Conservation (phyloP, 805 yeast genomes). For the Lachancea thermotolerans region DNA sequence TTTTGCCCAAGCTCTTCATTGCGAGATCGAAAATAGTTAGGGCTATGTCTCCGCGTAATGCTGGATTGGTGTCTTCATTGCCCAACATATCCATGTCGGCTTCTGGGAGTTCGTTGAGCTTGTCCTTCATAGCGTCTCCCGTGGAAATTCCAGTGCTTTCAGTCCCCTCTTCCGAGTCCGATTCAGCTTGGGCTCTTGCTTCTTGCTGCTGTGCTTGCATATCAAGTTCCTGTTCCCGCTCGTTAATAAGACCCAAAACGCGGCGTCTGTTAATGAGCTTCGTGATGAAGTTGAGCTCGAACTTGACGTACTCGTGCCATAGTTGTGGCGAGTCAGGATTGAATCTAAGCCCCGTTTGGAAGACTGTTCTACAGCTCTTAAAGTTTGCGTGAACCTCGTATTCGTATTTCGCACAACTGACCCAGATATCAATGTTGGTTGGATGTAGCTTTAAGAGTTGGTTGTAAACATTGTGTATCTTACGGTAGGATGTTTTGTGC, state of each 20-base stretch:
- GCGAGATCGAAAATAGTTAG: slow-evolving; percentile 64
- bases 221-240: slow-evolving; percentile 55
- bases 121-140: slow-evolving; percentile 51
- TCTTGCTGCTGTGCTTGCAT: slow-evolving; percentile 33
- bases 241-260: slow-evolving; percentile 71
- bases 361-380: slow-evolving; percentile 76
- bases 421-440: slow-evolving; percentile 85
- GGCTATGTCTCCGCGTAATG: slow-evolving; percentile 66
- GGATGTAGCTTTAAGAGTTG: slow-evolving; percentile 82
- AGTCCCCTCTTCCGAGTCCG: slow-evolving; percentile 31
- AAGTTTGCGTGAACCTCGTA: slow-evolving; percentile 84
- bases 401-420: slow-evolving; percentile 90
- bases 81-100: slow-evolving; percentile 83
- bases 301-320: slow-evolving; percentile 82
- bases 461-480: slow-evolving; percentile 69
- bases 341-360: slow-evolving; percentile 80
- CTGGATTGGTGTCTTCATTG: slow-evolving; percentile 76
- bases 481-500: slow-evolving; percentile 55
- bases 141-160: slow-evolving; percentile 42
- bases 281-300: slow-evolving; percentile 81
- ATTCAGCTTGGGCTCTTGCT: slow-evolving; percentile 23
- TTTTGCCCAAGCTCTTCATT: slow-evolving; percentile 39
- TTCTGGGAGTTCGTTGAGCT: slow-evolving; percentile 72
- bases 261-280: slow-evolving; percentile 78
- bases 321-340: slow-evolving; percentile 64